These are phyloP conservation scores for Starmerella cellae DNA, from an alignment of 805 yeast species.

Conservation along the genomic window DNA sequence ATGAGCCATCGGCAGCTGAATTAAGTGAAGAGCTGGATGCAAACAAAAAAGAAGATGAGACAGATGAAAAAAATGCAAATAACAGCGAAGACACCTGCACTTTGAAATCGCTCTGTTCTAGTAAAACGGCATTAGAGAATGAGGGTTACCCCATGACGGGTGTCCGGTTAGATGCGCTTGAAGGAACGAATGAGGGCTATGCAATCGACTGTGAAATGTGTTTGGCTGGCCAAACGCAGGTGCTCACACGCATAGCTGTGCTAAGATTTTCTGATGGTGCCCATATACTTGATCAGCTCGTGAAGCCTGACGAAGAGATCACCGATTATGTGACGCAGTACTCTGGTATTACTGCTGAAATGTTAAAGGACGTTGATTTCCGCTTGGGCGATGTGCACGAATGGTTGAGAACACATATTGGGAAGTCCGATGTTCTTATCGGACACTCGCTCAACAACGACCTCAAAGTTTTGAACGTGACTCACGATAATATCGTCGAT, in stretches of 20 bases:
- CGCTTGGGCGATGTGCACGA: conserved; percentile 56
- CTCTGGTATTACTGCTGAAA: conserved; percentile 75
- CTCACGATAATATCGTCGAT: conserved; percentile 67
- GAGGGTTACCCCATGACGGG: conserved; percentile 13
- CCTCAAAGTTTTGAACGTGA: conserved; percentile 50
- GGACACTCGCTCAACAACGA: conserved; percentile 91
- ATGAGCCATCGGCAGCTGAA: background rate
- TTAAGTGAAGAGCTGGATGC: background rate
- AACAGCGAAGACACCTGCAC: conserved; percentile 15
- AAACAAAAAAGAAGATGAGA: background rate
- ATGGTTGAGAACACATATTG: conserved; percentile 36
- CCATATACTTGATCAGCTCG: conserved; percentile 51
- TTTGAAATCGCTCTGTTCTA: conserved; percentile 33
- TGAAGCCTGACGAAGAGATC: conserved; percentile 63
- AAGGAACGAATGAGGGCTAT: conserved; percentile 33
- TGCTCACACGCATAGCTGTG: conserved; percentile 63
- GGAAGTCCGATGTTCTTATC: conserved; percentile 49
- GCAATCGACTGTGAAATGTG: conserved; percentile 96
- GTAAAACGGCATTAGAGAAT: background rate
- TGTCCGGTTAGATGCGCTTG: conserved; percentile 2
- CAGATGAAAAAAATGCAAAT: background rate
- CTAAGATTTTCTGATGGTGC: conserved; percentile 38
- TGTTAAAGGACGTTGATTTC: conserved; percentile 47
- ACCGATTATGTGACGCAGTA: conserved; percentile 69
- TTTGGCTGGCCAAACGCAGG: conserved; percentile 45